Evolutionary conservation across 257 asterid species (phyloP).

Genomic region (Eucommia ulmoides): DNA sequence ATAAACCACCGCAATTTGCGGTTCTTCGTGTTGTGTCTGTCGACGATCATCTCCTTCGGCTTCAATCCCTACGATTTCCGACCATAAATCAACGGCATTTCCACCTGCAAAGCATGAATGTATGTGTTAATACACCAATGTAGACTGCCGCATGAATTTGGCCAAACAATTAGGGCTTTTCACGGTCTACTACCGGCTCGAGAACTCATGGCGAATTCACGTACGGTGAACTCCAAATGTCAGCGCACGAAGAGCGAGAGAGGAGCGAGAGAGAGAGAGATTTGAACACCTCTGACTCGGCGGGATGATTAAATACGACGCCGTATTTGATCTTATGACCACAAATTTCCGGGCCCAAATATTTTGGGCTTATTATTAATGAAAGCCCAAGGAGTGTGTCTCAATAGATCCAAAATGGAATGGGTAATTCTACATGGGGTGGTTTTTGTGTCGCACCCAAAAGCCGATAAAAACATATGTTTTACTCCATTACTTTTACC

Average conservation of each 20-base stretch:
- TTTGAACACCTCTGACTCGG: too few relatives aligned
- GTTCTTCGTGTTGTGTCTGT: slow-evolving; percentile 20
- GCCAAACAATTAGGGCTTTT: neutral
- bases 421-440: too few relatives aligned
- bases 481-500: too few relatives aligned
- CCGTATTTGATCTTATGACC: too few relatives aligned
- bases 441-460: too few relatives aligned
- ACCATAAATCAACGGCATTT: slow-evolving; percentile 49
- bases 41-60: slow-evolving; percentile 20
- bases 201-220: neutral
- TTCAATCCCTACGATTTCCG: slow-evolving; percentile 27
- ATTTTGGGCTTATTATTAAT: too few relatives aligned
- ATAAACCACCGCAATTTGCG: slow-evolving; percentile 33
- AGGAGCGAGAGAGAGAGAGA: neutral
- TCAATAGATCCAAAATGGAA: too few relatives aligned
- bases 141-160: neutral
- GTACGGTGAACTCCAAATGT: neutral
- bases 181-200: slow-evolving; percentile 2
- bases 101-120: slow-evolving; percentile 1
- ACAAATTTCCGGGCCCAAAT: too few relatives aligned
- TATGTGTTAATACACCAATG: neutral
- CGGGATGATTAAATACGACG: too few relatives aligned
- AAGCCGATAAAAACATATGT: too few relatives aligned
- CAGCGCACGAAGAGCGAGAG: neutral
- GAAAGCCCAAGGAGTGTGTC: too few relatives aligned